A percentile compares a stretch with the other conserved stretches of the same genome.
Evolutionary conservation across 306 rosid species (phyloP).

Genomic region (Senna siamea): DNA sequence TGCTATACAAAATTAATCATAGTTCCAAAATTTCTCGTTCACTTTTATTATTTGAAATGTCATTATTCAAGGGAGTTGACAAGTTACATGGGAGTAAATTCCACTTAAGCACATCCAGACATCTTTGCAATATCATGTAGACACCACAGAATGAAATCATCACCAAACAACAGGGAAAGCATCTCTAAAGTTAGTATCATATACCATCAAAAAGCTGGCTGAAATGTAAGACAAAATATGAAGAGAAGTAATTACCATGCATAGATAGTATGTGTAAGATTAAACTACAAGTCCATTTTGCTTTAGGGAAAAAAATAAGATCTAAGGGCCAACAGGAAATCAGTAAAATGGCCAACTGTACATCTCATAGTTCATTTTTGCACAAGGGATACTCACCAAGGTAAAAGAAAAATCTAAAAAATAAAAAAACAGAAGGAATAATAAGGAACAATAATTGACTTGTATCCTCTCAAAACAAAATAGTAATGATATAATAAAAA

Average conservation of each 20-base stretch:
- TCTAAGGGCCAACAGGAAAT: background rate
- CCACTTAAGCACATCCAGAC: background rate
- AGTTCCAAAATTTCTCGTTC: background rate
- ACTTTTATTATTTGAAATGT: background rate
- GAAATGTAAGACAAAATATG: background rate
- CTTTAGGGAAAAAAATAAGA: background rate
- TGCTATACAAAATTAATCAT: background rate
- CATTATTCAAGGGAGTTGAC: background rate
- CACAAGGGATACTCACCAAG: constrained; percentile 8
- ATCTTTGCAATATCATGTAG: background rate
- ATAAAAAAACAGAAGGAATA: background rate
- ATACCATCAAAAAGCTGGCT: background rate
- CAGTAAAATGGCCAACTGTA: constrained; percentile 16
- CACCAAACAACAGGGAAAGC: background rate
- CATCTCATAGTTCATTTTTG: too few relatives aligned
- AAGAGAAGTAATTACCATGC: too few relatives aligned
- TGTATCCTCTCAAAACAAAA: too few relatives aligned
- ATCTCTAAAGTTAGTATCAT: background rate
- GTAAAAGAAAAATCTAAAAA: background rate
- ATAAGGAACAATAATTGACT: too few relatives aligned
- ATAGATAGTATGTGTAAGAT: too few relatives aligned
- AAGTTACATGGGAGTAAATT: background rate
- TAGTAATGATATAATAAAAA: too few relatives aligned
- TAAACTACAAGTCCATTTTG: background rate
- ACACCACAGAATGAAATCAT: background rate